Evolutionary conservation across 108 stramenopile genomes (phyloP), one percentile per base, ranked within the genome.

Genomic region (Skeletonema grethae): DNA sequence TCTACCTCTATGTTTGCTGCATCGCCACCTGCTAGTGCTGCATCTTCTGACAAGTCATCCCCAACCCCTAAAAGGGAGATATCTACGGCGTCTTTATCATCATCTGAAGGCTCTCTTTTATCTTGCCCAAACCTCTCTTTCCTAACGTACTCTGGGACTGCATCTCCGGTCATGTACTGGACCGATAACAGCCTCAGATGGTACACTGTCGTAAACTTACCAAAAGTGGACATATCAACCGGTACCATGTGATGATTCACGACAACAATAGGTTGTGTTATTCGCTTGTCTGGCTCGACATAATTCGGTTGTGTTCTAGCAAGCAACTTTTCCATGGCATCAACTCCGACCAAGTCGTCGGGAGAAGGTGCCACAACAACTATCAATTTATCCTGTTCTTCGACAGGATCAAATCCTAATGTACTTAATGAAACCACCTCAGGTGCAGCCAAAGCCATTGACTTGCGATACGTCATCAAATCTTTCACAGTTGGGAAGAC

Each of bases 161-260:
- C 67, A 39, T 85, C 73, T n/a, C 89, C 88, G 5, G 90, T 87
- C 89, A 95, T 87, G 61, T 84, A 95, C 67, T 95, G 94, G 20
- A 95, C 94, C 28, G 84, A 80, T 55, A 95, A 74, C 25, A 95
- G 70, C 28, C 94, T 81, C 38, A 95, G 77, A 69, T 96, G 95
- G 76, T 96, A 96, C 4, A 87, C 89, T 8, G 86, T 83, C 55
- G 87, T 88, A 65, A 86, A 96, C 22, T 86, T 75, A 1, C 82
- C 78, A 39, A 82, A 45, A 25, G 80, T 78, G 6, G 85, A 73
- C 32, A 86, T 84, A 20, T 85, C 61, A 2, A 95, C 57, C 0
- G 94, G 94, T 29, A 86, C 70, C 91, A 93, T 92, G 72, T 96
- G 95, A 74, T 92, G 90, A 80, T 96, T 96, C 53, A 96, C 63